These are phyloP conservation scores for Babjeviella inositovora DNA, from an alignment of 805 yeast species.

Conservation along the genomic window DNA sequence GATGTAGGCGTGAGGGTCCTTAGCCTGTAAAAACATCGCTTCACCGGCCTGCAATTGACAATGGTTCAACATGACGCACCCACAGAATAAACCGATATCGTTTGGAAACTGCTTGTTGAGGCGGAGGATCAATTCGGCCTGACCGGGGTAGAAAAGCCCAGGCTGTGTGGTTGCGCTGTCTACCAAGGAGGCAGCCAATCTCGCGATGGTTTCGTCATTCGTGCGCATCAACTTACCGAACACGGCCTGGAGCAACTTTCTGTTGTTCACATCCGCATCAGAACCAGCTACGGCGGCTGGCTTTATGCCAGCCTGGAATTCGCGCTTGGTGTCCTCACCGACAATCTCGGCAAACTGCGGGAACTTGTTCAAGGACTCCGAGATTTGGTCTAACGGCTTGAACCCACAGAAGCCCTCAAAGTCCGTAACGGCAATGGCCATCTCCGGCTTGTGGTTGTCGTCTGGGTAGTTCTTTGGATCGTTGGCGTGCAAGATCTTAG, in stretches of 20 bases:
- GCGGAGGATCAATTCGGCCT: slow-evolving; percentile 63
- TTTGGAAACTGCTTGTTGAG: slow-evolving; percentile 80
- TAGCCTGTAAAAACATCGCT: slow-evolving; percentile 92
- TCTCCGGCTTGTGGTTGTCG: slow-evolving; percentile 98
- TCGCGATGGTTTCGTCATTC: slow-evolving; percentile 36
- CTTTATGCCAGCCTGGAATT: slow-evolving; percentile 33
- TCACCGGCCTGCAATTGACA: slow-evolving; percentile 74
- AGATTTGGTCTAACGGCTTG: slow-evolving; percentile 74
- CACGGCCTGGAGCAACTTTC: slow-evolving; percentile 52
- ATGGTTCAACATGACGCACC: slow-evolving; percentile 84
- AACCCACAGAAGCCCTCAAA: slow-evolving; percentile 98
- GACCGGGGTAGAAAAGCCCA: slow-evolving; percentile 32
- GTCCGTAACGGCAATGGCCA: slow-evolving; percentile 94
- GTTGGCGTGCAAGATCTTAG: slow-evolving; percentile 50
- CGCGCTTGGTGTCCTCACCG: slow-evolving; percentile 38
- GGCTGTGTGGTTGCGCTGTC: slow-evolving; percentile 45
- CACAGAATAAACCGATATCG: slow-evolving; percentile 93
- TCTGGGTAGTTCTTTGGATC: slow-evolving; percentile 96
- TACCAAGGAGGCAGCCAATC: slow-evolving; percentile 50
- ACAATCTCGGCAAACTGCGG: slow-evolving; percentile 68
- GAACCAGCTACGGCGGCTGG: slow-evolving; percentile 28
- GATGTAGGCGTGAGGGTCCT: slow-evolving; percentile 97
- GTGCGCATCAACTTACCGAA: slow-evolving; percentile 80
- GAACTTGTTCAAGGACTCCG: slow-evolving; percentile 46
- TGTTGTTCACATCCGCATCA: slow-evolving; percentile 37